Base-by-base conservation (phyloP, 805 yeast species). In the Candida argentea region DNA sequence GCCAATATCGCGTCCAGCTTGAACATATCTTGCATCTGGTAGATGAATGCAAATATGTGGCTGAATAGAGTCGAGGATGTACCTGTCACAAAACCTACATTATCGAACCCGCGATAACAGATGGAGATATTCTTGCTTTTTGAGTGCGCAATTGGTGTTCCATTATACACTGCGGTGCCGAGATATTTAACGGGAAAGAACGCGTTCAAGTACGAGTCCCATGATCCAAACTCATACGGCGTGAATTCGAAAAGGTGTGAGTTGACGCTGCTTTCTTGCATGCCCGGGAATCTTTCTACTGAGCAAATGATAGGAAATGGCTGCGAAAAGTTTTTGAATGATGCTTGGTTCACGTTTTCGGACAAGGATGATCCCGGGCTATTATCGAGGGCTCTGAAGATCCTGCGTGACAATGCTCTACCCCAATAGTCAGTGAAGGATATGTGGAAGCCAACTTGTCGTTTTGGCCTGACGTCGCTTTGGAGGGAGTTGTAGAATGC, bases 391-490 rank as follows among this genome's bases (percentile, higher is more conserved):
- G 43, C 42, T 0, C 67, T 61, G 28, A 70, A 65, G 2, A 72
- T 51, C 20, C 52, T 57, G 32, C 69, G 55, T 3, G 72, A 55
- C 20, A 76, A 51, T 1, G 81, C 82, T 34, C 73, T 55, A 0
- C 81, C 83, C 79, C 81, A 73, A 40, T 75, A 76, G 41, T 76
- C 84, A 0, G 82, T 76, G 23, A 76, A 57, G 0, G 81, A 70
- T 1, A 73, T 51, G 12, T 63, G 62, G 39, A 67, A 72, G 0
- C 82, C 82, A 3, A 61, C 55, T 10, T 48, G 37, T 36, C 65
- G 71, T 37, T 76, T 74, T 2, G 65, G 46, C 20, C 70, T 51
- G 1, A 74, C 75, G 33, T 70, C 75, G 9, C 56, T 42, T 37
- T 73, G 78, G n/a, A 76, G 44, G 11, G 57, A 57, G 27, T 61